Conservation (phyloP, 495 filamentous ascomycete genomes). For the Trichoderma erinaceum region DNA sequence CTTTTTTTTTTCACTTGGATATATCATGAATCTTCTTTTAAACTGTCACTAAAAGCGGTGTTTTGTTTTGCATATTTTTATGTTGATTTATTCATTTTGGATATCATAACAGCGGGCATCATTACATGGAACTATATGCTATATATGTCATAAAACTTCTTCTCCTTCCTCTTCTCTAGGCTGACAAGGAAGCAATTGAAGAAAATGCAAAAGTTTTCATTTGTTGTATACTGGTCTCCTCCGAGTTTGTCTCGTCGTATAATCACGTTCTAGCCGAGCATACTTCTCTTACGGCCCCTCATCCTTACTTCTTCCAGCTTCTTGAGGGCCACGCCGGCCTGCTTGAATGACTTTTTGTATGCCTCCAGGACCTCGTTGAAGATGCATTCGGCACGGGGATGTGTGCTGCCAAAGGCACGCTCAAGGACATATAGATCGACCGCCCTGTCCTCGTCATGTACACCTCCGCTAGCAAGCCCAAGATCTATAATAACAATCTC, state of each 20-base stretch:
- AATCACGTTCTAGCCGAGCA: slow-evolving; percentile 60
- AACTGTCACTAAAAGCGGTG: slow-evolving; percentile 6
- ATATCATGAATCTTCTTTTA: slow-evolving; percentile 6
- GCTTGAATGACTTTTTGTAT: slow-evolving; percentile 45
- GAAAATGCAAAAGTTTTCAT: not conserved
- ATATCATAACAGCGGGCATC: slow-evolving; percentile 13
- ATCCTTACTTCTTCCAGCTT: slow-evolving; percentile 89
- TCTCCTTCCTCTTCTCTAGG: not conserved
- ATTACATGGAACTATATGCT: slow-evolving; percentile 4
- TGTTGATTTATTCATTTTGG: not conserved
- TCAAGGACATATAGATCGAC: slow-evolving; percentile 97
- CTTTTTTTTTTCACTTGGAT: not conserved
- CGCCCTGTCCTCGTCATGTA: slow-evolving; percentile 87
- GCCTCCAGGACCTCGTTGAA: slow-evolving; percentile 59
- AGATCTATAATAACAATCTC: slow-evolving; percentile 94
- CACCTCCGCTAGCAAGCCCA: slow-evolving; percentile 75
- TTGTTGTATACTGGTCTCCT: not conserved
- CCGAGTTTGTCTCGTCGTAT: not conserved
- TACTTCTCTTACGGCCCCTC: slow-evolving; percentile 95
- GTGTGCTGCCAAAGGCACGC: slow-evolving; percentile 90
- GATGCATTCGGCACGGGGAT: slow-evolving; percentile 74
- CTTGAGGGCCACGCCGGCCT: slow-evolving; percentile 46
- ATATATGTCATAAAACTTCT: not conserved
- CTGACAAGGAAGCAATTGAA: not conserved
- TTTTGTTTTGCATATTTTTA: not conserved